Conservation (phyloP, 2,329 filamentous ascomycete genomes). For the Sphaerulina vaccinii region DNA sequence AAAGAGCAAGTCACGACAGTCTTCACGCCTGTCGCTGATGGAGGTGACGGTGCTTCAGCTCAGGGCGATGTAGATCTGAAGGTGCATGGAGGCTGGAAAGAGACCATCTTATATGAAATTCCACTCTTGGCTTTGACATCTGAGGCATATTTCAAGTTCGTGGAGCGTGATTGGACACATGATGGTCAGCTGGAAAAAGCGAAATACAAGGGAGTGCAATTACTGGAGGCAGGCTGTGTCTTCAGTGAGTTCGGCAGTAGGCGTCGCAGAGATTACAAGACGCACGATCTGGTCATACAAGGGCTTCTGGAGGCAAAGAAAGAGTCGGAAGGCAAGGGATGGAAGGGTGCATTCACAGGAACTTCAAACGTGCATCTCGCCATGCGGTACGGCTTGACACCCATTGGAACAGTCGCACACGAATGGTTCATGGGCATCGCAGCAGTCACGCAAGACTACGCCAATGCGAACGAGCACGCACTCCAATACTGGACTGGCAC, state of each 20-base stretch:
- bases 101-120: constrained; percentile 97
- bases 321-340: constrained; percentile 61
- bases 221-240: constrained; percentile 79
- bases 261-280: constrained; percentile 87
- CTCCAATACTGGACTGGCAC: constrained; percentile 86
- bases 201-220: constrained; percentile 71
- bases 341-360: constrained; percentile 73
- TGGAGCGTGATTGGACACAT: constrained; percentile 89
- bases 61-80: constrained; percentile 74
- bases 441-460: constrained; percentile 83
- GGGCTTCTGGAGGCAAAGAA: constrained; percentile 78
- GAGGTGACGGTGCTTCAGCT: constrained; percentile 44
- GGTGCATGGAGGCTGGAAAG: constrained; percentile 81
- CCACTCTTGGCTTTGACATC: constrained; percentile 87
- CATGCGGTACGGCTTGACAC: constrained; percentile 82
- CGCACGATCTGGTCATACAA: constrained; percentile 85
- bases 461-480: constrained; percentile 77
- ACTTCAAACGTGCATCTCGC: constrained; percentile 97
- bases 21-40: constrained; percentile 62
- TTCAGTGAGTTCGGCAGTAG: constrained; percentile 94
- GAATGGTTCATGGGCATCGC: constrained; percentile 99
- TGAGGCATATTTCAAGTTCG: constrained; percentile 96
- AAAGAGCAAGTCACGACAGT: constrained; percentile 72
- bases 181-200: constrained; percentile 83
- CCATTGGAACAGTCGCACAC: constrained; percentile 88